phyloP scores from a whole-genome alignment of 2,329 filamentous ascomycete species.

The Hymenoscyphus salicellus region DNA sequence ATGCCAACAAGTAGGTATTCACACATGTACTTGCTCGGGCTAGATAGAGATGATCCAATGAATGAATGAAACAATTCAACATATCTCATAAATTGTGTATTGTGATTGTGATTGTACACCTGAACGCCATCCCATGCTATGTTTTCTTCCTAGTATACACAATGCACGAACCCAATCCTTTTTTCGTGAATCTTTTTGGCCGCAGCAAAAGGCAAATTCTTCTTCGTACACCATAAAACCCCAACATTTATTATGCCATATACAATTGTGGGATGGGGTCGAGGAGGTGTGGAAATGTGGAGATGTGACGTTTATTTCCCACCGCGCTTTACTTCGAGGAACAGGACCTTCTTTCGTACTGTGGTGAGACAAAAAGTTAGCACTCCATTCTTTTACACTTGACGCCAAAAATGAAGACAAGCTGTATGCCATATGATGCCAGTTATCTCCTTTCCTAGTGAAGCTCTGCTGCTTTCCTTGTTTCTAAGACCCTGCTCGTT shows the following conservation, averaged over 20 bases:
- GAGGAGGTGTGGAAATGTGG: not conserved
- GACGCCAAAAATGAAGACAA: no score
- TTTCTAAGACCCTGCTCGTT: no score
- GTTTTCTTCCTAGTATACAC: constrained; percentile 2
- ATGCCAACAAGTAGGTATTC: not conserved
- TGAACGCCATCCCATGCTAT: constrained; percentile 9
- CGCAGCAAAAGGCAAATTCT: not conserved
- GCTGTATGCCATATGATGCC: no score
- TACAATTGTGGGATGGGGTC: not conserved
- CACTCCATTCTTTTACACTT: not conserved
- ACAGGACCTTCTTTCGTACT: constrained; percentile 95
- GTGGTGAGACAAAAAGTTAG: constrained; percentile 15
- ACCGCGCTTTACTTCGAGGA: constrained; percentile 87
- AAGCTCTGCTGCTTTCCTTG: no score
- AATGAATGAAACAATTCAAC: not conserved
- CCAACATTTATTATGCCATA: not conserved
- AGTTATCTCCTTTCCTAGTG: no score
- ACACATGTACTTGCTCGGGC: not conserved
- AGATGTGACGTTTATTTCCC: constrained; percentile 45
- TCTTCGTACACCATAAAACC: not conserved
- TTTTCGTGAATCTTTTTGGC: not conserved
- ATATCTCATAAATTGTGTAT: not conserved
- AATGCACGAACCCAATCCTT: not conserved
- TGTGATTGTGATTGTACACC: not conserved
- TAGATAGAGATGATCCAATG: not conserved